Evolutionary conservation across 441 rosid species (phyloP).

Genomic region (Eugenia klotzschiana): DNA sequence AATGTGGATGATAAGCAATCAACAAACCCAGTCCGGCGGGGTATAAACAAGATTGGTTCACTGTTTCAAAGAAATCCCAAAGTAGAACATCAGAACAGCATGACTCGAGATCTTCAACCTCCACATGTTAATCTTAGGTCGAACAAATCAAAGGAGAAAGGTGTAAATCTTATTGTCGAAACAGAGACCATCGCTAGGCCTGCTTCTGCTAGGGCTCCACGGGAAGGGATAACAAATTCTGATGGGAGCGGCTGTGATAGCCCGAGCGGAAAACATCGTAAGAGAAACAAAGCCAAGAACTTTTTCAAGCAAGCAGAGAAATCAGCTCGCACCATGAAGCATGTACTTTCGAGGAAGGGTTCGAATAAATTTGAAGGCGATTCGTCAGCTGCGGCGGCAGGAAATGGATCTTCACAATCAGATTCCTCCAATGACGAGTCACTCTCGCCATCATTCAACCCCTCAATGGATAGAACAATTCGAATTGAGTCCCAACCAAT

Average conservation of each 20-base stretch:
- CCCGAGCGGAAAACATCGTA: constrained; percentile 26
- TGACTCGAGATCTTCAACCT: constrained; percentile 26
- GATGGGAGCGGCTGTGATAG: constrained; percentile 27
- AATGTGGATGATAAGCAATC: constrained; percentile 21
- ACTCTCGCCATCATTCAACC: not conserved
- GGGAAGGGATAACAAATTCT: constrained; percentile 20
- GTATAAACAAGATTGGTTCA: constrained; percentile 39
- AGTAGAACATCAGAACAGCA: constrained; percentile 26
- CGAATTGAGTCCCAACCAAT: constrained; percentile 10
- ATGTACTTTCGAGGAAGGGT: constrained; percentile 55
- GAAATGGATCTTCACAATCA: constrained; percentile 15
- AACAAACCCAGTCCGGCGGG: constrained; percentile 16
- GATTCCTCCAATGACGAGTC: constrained; percentile 39
- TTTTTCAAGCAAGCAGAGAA: constrained; percentile 54
- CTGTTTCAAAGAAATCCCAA: constrained; percentile 40
- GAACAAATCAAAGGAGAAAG: constrained; percentile 22
- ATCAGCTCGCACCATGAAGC: constrained; percentile 45
- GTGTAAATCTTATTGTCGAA: constrained; percentile 23
- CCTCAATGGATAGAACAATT: constrained; percentile 8
- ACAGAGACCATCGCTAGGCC: constrained; percentile 28
- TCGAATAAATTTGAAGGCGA: constrained; percentile 19
- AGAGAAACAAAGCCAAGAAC: constrained; percentile 51
- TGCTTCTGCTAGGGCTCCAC: constrained; percentile 18
- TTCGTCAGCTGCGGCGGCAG: constrained; percentile 6
- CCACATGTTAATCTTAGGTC: constrained; percentile 45